Percentiles rank a stretch among this genome's conserved stretches.
Conservation (phyloP, 1,284 basidiomycete genomes). For the Marasmius oreades region DNA sequence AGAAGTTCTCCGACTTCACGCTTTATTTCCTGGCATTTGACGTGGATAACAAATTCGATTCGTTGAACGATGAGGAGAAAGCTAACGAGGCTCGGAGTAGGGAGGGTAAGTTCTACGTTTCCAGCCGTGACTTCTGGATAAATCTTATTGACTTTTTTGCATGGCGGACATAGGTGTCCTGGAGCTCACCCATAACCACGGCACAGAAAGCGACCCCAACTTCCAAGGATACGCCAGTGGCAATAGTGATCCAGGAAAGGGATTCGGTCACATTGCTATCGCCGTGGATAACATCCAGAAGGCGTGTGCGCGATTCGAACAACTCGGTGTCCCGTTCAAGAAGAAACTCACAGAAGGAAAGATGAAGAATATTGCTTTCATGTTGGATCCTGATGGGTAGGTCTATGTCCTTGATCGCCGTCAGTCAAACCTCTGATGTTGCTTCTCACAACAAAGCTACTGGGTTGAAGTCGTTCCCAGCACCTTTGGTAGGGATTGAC, state of each 20-base stretch:
- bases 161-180: constrained; percentile 55
- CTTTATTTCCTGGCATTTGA: constrained; percentile 83
- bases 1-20: constrained; percentile 58
- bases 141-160: constrained; percentile 12
- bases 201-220: constrained; percentile 75
- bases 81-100: constrained; percentile 46
- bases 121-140: too few relatives aligned
- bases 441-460: constrained; percentile 18
- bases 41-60: constrained; percentile 38
- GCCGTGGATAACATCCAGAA: constrained; percentile 81
- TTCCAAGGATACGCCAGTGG: constrained; percentile 83
- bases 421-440: not conserved
- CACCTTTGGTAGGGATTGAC: not conserved
- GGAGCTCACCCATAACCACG: constrained; percentile 88
- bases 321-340: constrained; percentile 83
- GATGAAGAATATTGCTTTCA: constrained; percentile 87
- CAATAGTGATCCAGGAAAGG: constrained; percentile 77
- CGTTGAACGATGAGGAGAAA: constrained; percentile 48
- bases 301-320: constrained; percentile 84
- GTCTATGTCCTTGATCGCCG: constrained; percentile 18
- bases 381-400: constrained; percentile 84
- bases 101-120: constrained; percentile 54
- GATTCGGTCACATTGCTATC: constrained; percentile 87
- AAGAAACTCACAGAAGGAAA: constrained; percentile 84
- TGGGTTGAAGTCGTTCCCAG: constrained; percentile 30